A percentile compares a stretch with the other conserved stretches of the same genome.
Evolutionary conservation across 352 stramenopile species (phyloP).

Genomic region (Phytophthora capsici): DNA sequence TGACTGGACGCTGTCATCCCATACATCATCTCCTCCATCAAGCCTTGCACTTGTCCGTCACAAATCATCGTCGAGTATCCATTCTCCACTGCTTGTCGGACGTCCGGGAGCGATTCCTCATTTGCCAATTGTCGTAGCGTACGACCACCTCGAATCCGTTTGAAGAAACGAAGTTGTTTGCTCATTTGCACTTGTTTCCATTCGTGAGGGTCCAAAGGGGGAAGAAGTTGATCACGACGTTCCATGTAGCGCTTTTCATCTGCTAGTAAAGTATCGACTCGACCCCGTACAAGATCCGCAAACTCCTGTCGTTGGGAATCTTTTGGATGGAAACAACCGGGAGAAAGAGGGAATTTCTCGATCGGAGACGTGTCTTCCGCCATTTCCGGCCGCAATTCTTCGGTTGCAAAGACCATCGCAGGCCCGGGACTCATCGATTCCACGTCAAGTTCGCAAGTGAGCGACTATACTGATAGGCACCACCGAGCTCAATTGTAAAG

Average conservation of each 20-base stretch:
- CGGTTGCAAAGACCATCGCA: not conserved
- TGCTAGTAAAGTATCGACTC: conserved; percentile 41
- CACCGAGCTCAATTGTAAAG: conserved; percentile 11
- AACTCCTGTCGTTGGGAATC: conserved; percentile 45
- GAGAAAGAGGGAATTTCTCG: conserved; percentile 35
- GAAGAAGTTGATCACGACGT: conserved; percentile 29
- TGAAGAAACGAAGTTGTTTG: conserved; percentile 50
- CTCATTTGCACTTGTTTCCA: conserved; percentile 52
- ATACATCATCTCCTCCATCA: conserved; percentile 57
- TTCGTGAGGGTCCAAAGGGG: conserved; percentile 42
- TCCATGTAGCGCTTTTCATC: conserved; percentile 43
- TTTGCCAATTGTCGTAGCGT: conserved; percentile 34
- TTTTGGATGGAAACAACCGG: conserved; percentile 33
- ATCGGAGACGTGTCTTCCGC: conserved; percentile 22
- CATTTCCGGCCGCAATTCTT: conserved; percentile 34
- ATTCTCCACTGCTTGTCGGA: conserved; percentile 28
- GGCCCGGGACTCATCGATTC: conserved; percentile 13
- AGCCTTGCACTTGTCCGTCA: conserved; percentile 41
- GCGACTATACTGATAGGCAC: not conserved
- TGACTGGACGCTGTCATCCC: conserved; percentile 41
- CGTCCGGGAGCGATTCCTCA: conserved; percentile 33
- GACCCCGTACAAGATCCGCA: conserved; percentile 37
- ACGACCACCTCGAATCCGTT: conserved; percentile 33
- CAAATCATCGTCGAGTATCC: conserved; percentile 48
- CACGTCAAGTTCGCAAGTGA: conserved; percentile 30